Evolutionary conservation across 2,329 filamentous ascomycete species (phyloP), one percentile per base, ranked within the genome.

Genomic region (Monilinia vaccinii-corymbosi): DNA sequence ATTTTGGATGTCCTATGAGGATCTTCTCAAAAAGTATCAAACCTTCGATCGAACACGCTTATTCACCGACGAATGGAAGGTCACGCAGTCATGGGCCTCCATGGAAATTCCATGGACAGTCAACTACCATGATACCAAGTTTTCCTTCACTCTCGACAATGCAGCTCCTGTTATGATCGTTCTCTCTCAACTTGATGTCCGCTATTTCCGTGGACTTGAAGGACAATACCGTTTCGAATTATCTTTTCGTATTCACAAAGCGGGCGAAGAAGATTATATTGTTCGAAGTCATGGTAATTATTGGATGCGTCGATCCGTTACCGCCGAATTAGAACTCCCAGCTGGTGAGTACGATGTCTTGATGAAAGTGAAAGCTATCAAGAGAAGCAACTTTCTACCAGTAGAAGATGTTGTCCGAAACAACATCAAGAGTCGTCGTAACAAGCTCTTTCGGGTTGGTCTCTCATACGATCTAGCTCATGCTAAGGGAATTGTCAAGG

Each of bases 1-100:
- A 13, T 86, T 86, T 67, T 86, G 82, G 82, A 85, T 85, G 63
- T 76, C 81, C 0, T 85, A 83, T 65, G 77, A 81, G 48, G 83
- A 86, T 64, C 75, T 87, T 56, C 76, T 86, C 6, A 77, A 78
- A 66, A 85, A 84, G 64, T 86, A 80, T 66, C 78, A 79, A 40
- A 77, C 78, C 58, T 79, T 86, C 58, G 81, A 85, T 66, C 77
- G 83, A 13, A 86, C 84, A 0, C 77, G 83, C 0, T 77, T 87
- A 21, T 86, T 86, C 71, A 78, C 80, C 10, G 70, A 75, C 2
- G 77, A 81, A 61, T 86, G 84, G 84, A 77, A 78, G 55, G 78
- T 80, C 48, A 79, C 78, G n/a, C 79, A 82, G 60, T 77, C 78
- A 61, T 86, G 83, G 83, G 82, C 84, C 45, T 81, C 80, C 0